Conservation (phyloP, 257 asterid genomes). For the Ophiorrhiza pumila region DNA sequence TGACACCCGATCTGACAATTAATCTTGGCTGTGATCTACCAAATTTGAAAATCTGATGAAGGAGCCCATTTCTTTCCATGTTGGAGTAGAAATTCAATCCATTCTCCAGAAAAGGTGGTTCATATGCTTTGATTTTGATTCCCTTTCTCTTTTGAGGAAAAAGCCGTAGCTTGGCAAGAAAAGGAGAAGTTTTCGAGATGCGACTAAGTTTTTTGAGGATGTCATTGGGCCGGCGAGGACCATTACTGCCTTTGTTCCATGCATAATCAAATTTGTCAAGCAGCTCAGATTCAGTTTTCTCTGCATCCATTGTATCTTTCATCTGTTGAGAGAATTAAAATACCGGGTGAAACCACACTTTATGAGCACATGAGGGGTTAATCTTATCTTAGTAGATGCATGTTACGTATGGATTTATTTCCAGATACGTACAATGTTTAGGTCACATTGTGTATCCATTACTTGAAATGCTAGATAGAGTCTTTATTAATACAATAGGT, state of each 20-base stretch:
- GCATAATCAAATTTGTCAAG: conserved; percentile 83
- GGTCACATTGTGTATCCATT: neutral
- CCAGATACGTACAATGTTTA: neutral
- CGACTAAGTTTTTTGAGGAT: conserved; percentile 42
- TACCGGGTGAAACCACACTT: conserved; percentile 8
- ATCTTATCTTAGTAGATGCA: neutral
- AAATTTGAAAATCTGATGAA: conserved; percentile 47
- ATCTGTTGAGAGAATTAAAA: conserved; percentile 39
- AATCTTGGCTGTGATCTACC: conserved; percentile 42
- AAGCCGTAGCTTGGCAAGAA: conserved; percentile 40
- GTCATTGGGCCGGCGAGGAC: conserved; percentile 65
- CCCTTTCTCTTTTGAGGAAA: conserved; percentile 56
- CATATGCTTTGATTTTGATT: conserved; percentile 42
- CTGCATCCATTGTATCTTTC: conserved; percentile 68
- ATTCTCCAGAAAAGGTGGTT: conserved; percentile 30
- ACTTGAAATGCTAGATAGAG: neutral
- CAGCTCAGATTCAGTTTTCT: conserved; percentile 69
- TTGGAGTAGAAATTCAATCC: conserved; percentile 23
- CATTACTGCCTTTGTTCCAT: conserved; percentile 86
- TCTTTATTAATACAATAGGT: neutral
- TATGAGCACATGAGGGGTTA: neutral
- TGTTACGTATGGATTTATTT: neutral
- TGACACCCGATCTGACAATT: conserved; percentile 23
- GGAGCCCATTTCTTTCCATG: conserved; percentile 21
- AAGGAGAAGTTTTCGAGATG: conserved; percentile 33